Evolutionary conservation across 176 grass and related monocot genomes (phyloP), one percentile per base, ranked within the genome.

Genomic region (Saccharum officinarum): DNA sequence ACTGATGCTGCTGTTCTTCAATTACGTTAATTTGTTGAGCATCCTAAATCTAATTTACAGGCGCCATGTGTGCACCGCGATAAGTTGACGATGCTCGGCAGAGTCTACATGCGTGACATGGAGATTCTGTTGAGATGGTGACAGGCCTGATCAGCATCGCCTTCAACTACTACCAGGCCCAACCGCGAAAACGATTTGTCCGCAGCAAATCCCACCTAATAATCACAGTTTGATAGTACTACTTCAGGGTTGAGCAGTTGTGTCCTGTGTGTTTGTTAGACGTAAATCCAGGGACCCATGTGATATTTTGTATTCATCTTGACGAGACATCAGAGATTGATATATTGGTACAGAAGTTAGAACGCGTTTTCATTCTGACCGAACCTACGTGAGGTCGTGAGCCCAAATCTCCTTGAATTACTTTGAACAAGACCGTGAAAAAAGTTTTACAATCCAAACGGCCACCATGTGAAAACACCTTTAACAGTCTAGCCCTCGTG

Each of bases 41-140:
- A 44, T 16, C 39, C 11, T 0, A 54, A 68, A 77, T 67, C 1
- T 37, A 13, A 44, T 17, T 18, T 67, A 28, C 3, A 63, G 2
- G 14, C 18, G 6, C 28, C 44, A 37, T 20, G 18, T 26, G 45
- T 59, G 13, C 60, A 59, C 25, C 7, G 25, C 25, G 5, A 34
- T 15, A 39, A 39, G 26, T 41, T 11, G 23, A 67, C 11, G 80
- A 54, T 62, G 71, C 13, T 26, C 64, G 34, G 70, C 1, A 44
- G 68, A 79, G 84, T 86, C 73, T 86, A 86, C 57, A 86, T 73
- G 88, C 73, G 73, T 28, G 28, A 28, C 28, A 28, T 28, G 28
- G 28, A 28, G 28, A 28, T 28, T 28, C 28, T 36, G 4, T 12
- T 8, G 11, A 40, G 77, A 81, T 3, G n/a, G 17, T 18, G 83